Conservation (phyloP, 495 filamentous ascomycete genomes). For the Xylaria nigripes region DNA sequence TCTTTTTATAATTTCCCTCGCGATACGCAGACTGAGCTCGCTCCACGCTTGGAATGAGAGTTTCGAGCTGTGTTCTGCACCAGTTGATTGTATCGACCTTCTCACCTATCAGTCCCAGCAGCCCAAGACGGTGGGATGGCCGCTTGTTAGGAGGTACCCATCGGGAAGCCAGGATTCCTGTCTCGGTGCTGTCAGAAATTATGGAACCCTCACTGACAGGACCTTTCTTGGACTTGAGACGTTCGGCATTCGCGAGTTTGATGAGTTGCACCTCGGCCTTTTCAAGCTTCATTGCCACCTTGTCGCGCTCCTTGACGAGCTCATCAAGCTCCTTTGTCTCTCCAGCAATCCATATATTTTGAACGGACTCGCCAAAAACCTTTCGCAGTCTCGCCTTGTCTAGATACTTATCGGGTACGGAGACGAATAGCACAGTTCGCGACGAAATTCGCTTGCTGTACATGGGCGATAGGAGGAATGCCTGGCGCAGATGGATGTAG, state of each 20-base stretch:
- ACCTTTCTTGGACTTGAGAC: constrained; percentile 70
- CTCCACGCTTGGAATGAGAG: constrained; percentile 71
- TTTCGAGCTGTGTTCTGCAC: constrained; percentile 73
- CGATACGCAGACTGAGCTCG: constrained; percentile 66
- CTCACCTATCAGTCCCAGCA: constrained; percentile 67
- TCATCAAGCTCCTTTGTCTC: constrained; percentile 77
- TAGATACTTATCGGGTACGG: constrained; percentile 69
- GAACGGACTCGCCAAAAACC: constrained; percentile 73
- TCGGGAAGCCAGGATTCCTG: constrained; percentile 69
- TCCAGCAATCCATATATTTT: constrained; percentile 77
- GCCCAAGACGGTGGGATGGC: constrained; percentile 75
- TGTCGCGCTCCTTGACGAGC: constrained; percentile 75
- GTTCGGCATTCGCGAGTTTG: constrained; percentile 67
- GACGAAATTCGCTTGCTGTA: constrained; percentile 88
- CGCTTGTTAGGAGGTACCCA: constrained; percentile 75
- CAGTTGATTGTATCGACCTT: constrained; percentile 96
- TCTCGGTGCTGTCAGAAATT: constrained; percentile 46
- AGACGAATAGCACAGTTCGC: constrained; percentile 84
- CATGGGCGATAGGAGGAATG: constrained; percentile 79
- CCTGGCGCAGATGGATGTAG: constrained; percentile 93
- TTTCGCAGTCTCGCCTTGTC: constrained; percentile 62
- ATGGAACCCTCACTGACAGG: constrained; percentile 44
- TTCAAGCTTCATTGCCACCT: constrained; percentile 77
- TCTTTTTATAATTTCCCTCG: constrained; percentile 56
- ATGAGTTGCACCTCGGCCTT: constrained; percentile 84